A percentile compares a stretch with the other conserved stretches of the same genome.
phyloP scores from a whole-genome alignment of 2,329 filamentous ascomycete genomes.

The Hypocreales sp. region DNA sequence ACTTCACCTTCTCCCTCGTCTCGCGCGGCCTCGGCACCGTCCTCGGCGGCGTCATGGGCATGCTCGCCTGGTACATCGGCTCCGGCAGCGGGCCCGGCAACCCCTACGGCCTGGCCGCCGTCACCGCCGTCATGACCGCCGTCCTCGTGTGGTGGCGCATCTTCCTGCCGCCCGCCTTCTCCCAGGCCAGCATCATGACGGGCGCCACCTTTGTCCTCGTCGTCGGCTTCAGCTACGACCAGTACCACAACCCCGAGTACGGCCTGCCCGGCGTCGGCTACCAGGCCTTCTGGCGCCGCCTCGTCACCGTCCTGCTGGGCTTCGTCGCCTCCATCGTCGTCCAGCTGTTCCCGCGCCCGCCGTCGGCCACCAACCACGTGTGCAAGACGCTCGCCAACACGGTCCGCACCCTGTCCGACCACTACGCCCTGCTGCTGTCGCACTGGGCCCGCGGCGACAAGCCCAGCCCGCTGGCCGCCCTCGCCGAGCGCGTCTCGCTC shows the following conservation, averaged over 20 bases:
- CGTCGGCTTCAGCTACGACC: conserved; percentile 30
- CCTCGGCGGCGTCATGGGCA: conserved; percentile 27
- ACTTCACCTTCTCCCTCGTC: conserved; percentile 30
- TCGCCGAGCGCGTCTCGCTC: conserved; percentile 14
- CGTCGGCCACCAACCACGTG: conserved; percentile 27
- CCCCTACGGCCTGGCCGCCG: conserved; percentile 31
- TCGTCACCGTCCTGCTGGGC: conserved; percentile 27
- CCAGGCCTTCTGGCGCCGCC: conserved; percentile 29
- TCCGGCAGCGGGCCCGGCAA: conserved; percentile 31
- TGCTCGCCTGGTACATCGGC: conserved; percentile 35
- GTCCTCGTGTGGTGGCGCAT: conserved; percentile 20
- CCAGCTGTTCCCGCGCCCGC: conserved; percentile 28
- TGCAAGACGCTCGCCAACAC: conserved; percentile 27
- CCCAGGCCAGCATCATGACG: conserved; percentile 15
- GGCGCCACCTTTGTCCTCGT: conserved; percentile 25
- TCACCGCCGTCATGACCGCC: conserved; percentile 21
- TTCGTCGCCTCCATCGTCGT: conserved; percentile 25
- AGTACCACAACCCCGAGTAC: conserved; percentile 24
- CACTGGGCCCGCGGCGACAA: conserved; percentile 21
- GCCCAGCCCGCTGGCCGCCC: conserved; percentile 12
- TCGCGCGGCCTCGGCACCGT: conserved; percentile 25
- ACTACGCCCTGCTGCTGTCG: conserved; percentile 31
- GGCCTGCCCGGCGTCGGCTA: conserved; percentile 31
- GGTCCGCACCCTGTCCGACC: conserved; percentile 26
- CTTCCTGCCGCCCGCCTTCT: conserved; percentile 13